phyloP scores from a whole-genome alignment of 169 alveolate genomes.

The Plasmodium adleri region DNA sequence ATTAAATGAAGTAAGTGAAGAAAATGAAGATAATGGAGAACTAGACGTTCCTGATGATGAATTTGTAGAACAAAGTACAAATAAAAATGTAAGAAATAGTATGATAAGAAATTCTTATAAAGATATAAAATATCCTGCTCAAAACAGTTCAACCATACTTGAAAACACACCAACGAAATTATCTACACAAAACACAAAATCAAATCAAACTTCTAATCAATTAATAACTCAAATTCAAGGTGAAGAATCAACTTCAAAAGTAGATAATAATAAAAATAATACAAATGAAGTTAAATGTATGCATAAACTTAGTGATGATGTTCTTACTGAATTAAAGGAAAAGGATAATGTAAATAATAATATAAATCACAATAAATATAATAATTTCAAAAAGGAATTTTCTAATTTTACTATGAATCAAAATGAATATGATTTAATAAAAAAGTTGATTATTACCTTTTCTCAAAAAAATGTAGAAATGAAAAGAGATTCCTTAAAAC shows the following conservation, averaged over 20 bases:
- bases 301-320: conserved; percentile 10
- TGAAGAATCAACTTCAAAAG: background rate
- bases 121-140: background rate
- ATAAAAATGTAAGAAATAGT: too few relatives aligned
- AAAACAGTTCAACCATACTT: background rate
- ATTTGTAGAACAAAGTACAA: too few relatives aligned
- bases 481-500: background rate
- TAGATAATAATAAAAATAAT: background rate
- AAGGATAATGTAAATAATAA: background rate
- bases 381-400: background rate
- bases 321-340: background rate
- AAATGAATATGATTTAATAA: conserved; percentile 21
- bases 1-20: too few relatives aligned
- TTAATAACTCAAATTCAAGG: background rate
- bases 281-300: background rate
- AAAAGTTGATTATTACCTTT: conserved; percentile 6
- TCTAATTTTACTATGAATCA: conserved; percentile 2
- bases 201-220: too few relatives aligned
- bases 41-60: too few relatives aligned
- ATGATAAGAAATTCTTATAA: too few relatives aligned
- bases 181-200: background rate
- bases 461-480: conserved; percentile 2
- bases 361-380: conserved; percentile 10
- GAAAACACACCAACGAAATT: background rate
- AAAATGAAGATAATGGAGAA: too few relatives aligned